A percentile compares a stretch with the other conserved stretches of the same genome.
Conservation (phyloP, 2,329 filamentous ascomycete genomes). For the Scleromitrula shiraiana region DNA sequence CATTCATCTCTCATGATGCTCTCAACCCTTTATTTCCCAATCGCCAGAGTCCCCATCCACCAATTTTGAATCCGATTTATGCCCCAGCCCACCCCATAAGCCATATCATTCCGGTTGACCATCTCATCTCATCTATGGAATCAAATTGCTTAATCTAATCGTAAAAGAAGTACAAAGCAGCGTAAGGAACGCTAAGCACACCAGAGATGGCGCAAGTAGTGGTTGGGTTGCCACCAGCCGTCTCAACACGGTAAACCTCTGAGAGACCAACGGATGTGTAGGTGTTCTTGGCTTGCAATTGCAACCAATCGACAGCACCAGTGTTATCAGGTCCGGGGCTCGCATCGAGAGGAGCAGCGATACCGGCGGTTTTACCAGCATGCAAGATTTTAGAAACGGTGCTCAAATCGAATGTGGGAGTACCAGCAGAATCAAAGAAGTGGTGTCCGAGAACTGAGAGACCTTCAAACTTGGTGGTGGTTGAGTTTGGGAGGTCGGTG, state of each 20-base stretch:
- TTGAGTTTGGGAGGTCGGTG: constrained; percentile 8
- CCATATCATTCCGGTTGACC: no score
- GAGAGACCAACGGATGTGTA: constrained; percentile 18
- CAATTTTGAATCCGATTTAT: no score
- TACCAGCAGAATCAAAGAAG: constrained; percentile 24
- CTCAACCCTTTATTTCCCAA: no score
- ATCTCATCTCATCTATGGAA: no score
- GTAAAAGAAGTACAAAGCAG: constrained; percentile 27
- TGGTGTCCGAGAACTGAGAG: constrained; percentile 22
- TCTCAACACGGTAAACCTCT: constrained; percentile 26
- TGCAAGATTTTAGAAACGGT: constrained; percentile 17
- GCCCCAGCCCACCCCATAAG: no score
- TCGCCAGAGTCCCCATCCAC: no score
- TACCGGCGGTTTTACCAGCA: constrained; percentile 17
- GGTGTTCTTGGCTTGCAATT: constrained; percentile 18
- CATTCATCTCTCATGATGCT: no score
- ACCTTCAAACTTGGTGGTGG: constrained; percentile 1
- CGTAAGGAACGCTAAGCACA: constrained; percentile 20
- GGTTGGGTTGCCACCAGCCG: constrained; percentile 22
- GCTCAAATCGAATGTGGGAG: constrained; percentile 25
- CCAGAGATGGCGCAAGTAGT: constrained; percentile 15
- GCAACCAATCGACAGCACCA: constrained; percentile 27
- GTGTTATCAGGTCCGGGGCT: constrained; percentile 19
- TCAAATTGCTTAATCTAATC: no score
- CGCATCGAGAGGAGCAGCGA: constrained; percentile 21